These are phyloP conservation scores for Scorias spongiosa DNA, from an alignment of 2,329 filamentous ascomycete species.

Conservation along the genomic window DNA sequence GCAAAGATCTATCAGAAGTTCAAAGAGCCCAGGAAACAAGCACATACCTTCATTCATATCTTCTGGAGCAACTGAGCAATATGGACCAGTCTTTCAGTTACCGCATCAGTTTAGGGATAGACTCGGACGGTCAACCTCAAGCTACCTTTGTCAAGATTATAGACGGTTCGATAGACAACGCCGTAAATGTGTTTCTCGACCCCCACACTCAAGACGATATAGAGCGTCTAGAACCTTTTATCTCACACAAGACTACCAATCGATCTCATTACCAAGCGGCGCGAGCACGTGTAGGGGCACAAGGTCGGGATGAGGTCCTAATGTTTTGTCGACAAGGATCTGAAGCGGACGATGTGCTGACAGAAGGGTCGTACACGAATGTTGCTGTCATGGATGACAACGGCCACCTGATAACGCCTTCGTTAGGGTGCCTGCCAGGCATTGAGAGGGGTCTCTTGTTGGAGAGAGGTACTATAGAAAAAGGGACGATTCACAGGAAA, in stretches of 20 bases:
- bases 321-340: background rate
- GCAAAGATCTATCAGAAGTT: background rate
- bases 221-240: background rate
- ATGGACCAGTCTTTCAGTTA: background rate
- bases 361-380: background rate
- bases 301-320: background rate
- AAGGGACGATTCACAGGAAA: background rate
- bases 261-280: background rate
- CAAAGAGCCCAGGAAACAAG: background rate
- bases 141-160: background rate
- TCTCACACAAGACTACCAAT: background rate
- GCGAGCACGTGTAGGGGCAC: background rate
- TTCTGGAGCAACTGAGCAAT: background rate
- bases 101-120: background rate
- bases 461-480: background rate
- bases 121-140: background rate
- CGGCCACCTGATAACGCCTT: background rate
- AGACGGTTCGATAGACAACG: background rate
- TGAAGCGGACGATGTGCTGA: background rate
- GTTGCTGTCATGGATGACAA: background rate
- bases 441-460: background rate
- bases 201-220: background rate
- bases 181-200: background rate
- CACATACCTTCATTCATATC: background rate
- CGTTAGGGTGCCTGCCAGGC: background rate